A percentile compares a stretch with the other conserved stretches of the same genome.
Evolutionary conservation across 441 rosid genomes (phyloP).

Genomic region (Eruca vesicaria): DNA sequence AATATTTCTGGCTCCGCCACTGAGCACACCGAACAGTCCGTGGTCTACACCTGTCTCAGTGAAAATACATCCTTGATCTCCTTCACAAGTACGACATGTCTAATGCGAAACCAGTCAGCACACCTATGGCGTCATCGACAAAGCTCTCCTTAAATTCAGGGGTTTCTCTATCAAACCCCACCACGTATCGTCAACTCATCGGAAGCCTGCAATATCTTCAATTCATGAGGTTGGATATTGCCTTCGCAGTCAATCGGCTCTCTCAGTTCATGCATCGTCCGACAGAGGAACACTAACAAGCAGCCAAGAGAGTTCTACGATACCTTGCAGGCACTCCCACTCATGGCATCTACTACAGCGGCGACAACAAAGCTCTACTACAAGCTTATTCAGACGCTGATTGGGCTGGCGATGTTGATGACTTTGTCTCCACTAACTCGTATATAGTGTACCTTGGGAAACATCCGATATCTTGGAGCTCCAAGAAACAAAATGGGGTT

Average conservation of each 20-base stretch:
- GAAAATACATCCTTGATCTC: not conserved
- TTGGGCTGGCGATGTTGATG: not conserved
- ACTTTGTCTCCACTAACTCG: not conserved
- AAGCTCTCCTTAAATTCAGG: too few relatives aligned
- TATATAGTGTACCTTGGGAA: not conserved
- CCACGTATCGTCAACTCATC: not conserved
- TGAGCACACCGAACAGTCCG: not conserved
- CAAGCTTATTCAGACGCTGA: not conserved
- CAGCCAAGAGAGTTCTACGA: not conserved
- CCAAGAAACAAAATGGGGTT: not conserved
- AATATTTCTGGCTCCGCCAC: too few relatives aligned
- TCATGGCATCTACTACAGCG: not conserved
- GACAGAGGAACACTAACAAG: not conserved
- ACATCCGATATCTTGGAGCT: not conserved
- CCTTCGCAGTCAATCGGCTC: not conserved
- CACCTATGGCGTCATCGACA: not conserved
- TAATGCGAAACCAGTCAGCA: not conserved
- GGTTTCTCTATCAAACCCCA: not conserved
- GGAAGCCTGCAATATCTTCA: not conserved
- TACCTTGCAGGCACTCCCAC: not conserved
- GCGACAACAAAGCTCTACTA: not conserved
- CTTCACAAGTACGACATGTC: not conserved
- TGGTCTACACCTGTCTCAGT: not conserved
- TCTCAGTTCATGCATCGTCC: not conserved
- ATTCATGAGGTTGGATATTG: not conserved